Evolutionary conservation across 164 flowering plant genomes (phyloP), one percentile per base, ranked within the genome.

Genomic region (Santalum album): DNA sequence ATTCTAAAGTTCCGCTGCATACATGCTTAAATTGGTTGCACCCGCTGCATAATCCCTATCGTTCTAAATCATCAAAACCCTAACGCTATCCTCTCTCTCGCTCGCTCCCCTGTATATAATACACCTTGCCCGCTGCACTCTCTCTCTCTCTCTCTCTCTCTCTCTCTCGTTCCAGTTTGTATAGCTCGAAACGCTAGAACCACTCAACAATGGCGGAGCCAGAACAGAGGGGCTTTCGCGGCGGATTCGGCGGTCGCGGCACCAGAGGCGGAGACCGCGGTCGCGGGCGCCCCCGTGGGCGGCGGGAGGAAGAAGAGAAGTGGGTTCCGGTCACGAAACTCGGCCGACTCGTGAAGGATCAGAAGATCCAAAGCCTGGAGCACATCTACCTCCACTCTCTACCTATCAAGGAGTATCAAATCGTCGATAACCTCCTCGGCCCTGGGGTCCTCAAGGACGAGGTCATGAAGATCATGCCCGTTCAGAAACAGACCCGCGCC

Each of bases 381-480:
- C 42, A 38, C 15, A 38, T 38, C 14, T 38, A 38, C 42, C 42
- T 38, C 16, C 42, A 38, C 42, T 38, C 42, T 12, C 42, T 38
- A 12, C 42, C 42, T 12, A 49, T 49, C 52, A 49, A 49, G 34
- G 52, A 49, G 34, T n/a, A 49, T 17, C 52, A 49, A 16, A 49
- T 49, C 19, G 52, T 49, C 7, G 52, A 49, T 24, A 1, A 12
- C 7, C 52, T 49, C 0, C 10, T 46, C 2, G 27, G 52, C 29
- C 52, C 52, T 6, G 12, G 15, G 5, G 4, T 9, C 9, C 34
- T 49, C 18, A 49, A 49, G 52, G 52, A 49, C 52, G 52, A 49
- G 52, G 52, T 49, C 29, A 49, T 49, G 52, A 49, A 49, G 29
- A 49, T 49, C 52, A 46, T 46, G 50, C 50, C 50, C 0, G 50